phyloP scores from a whole-genome alignment of 1,284 basidiomycete species.

The Cryptococcus wingfieldii region DNA sequence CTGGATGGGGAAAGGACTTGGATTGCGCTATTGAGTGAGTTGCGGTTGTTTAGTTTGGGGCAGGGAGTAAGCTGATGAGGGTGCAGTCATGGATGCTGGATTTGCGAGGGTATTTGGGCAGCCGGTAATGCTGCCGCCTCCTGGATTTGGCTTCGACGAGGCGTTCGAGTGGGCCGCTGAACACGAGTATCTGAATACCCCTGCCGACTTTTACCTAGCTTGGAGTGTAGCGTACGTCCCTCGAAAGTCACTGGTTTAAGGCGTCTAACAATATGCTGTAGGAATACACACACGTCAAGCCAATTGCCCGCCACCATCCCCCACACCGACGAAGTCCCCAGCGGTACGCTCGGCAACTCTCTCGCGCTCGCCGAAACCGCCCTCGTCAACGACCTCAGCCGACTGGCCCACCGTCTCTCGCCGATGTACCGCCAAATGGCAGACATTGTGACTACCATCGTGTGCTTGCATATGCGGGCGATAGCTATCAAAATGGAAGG shows the following conservation, averaged over 20 bases:
- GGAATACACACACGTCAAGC: background rate
- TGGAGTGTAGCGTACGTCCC: background rate
- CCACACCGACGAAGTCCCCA: background rate
- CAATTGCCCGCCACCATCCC: background rate
- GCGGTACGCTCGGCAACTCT: background rate
- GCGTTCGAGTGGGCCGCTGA: background rate
- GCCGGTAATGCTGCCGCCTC: background rate
- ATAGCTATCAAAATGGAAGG: background rate
- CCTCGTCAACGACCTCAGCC: background rate
- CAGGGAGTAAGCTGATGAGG: background rate
- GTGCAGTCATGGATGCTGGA: constrained; percentile 1
- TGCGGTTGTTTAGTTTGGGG: background rate
- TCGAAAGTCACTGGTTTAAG: background rate
- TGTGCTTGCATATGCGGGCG: background rate
- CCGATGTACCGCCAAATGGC: constrained; percentile 1
- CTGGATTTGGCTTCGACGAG: background rate
- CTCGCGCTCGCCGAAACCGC: background rate
- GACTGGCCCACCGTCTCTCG: background rate
- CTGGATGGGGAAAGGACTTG: constrained; percentile 26
- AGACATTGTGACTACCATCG: constrained; percentile 2
- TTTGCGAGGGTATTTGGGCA: constrained; percentile 1
- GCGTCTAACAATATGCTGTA: background rate
- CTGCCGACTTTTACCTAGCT: constrained; percentile 1
- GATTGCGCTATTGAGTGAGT: constrained; percentile 7
- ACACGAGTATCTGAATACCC: constrained; percentile 1